phyloP scores from a whole-genome alignment of 805 yeast genomes.

The Candida nonsorbophila region DNA sequence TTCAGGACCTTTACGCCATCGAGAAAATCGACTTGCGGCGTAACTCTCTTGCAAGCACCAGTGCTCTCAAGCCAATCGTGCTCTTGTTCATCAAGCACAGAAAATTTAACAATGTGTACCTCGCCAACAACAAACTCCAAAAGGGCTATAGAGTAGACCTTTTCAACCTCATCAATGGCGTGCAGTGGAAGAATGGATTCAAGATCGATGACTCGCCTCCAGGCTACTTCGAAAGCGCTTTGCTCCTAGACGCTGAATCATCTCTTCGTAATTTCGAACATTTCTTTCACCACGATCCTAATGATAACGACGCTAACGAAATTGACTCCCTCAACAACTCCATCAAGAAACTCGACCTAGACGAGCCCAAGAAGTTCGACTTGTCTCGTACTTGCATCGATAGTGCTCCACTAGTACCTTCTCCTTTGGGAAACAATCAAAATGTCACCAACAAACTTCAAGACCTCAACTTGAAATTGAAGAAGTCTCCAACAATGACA shows the following conservation, averaged over 20 bases:
- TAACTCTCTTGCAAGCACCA: slow-evolving; percentile 35
- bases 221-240: slow-evolving; percentile 55
- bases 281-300: slow-evolving; percentile 13
- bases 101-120: slow-evolving; percentile 36
- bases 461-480: slow-evolving; percentile 12
- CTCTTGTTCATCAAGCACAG: slow-evolving; percentile 24
- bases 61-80: slow-evolving; percentile 28
- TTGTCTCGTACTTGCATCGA: slow-evolving; percentile 4
- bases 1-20: slow-evolving; percentile 37
- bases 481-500: slow-evolving; percentile 26
- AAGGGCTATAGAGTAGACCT: slow-evolving; percentile 49
- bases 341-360: too few relatives aligned
- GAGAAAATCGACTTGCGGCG: slow-evolving; percentile 52
- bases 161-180: slow-evolving; percentile 53
- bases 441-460: slow-evolving; percentile 7
- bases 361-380: too few relatives aligned
- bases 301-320: background rate
- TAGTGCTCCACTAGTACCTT: background rate
- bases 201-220: slow-evolving; percentile 58
- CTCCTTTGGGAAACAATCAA: slow-evolving; percentile 11
- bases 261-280: slow-evolving; percentile 40
- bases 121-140: slow-evolving; percentile 37
- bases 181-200: slow-evolving; percentile 39
- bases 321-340: too few relatives aligned
- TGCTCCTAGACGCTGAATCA: slow-evolving; percentile 45